A percentile compares a stretch with the other conserved stretches of the same genome.
Evolutionary conservation across 192 early-diverging fungal genomes (phyloP).

Genomic region (Funneliformis mosseae): DNA sequence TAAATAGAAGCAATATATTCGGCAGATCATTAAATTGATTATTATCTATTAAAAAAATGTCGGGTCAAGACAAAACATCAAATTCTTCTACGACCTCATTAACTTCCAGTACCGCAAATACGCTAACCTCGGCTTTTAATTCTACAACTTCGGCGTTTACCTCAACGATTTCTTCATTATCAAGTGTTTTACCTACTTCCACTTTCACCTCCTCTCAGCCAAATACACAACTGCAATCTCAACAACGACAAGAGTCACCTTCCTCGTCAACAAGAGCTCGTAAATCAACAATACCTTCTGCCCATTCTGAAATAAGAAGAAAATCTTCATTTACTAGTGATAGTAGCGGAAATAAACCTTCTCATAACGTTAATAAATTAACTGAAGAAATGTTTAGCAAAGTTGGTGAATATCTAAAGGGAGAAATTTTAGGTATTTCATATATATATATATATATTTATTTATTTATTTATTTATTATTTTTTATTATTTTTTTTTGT

Average conservation of each 20-base stretch:
- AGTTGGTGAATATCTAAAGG: conserved; percentile 44
- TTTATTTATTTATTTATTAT: background rate
- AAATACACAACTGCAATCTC: background rate
- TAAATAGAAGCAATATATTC: too few relatives aligned
- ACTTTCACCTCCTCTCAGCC: conserved; percentile 22
- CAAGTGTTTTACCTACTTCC: conserved; percentile 20
- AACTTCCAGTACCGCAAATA: background rate
- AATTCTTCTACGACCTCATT: background rate
- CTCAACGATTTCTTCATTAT: conserved; percentile 28
- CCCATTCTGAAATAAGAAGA: background rate
- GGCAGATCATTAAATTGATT: too few relatives aligned
- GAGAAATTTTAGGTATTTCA: conserved; percentile 41
- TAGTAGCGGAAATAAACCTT: background rate
- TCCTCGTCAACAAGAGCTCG: background rate
- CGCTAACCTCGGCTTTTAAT: conserved; percentile 3
- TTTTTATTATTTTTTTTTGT: background rate
- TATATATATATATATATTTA: background rate
- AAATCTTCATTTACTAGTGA: background rate
- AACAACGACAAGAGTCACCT: too few relatives aligned
- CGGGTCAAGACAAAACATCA: background rate
- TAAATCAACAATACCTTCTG: background rate
- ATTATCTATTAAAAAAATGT: background rate
- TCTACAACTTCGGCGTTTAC: conserved; percentile 19
- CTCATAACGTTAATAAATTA: conserved; percentile 42
- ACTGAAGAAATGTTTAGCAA: conserved; percentile 50